Percentiles rank a stretch among this genome's conserved stretches.
Conservation (phyloP, 2,329 filamentous ascomycete species). For the Xylariaceae sp. region DNA sequence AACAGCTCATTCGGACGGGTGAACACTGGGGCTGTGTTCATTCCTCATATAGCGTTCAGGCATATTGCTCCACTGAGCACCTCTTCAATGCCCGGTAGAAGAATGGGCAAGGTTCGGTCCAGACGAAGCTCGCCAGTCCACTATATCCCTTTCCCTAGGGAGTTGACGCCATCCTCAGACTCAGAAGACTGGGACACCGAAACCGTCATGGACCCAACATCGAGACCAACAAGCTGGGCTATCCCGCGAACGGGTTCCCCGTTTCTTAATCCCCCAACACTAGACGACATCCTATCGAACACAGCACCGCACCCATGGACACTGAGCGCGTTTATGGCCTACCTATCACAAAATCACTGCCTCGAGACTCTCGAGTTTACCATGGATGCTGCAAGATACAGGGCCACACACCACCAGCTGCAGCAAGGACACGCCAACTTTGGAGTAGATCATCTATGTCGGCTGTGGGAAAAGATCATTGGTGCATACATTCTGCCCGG, state of each 20-base stretch:
- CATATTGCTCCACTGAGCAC: slow-evolving; percentile 19
- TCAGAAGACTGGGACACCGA: slow-evolving; percentile 41
- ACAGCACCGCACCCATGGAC: slow-evolving; percentile 84
- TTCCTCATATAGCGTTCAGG: slow-evolving; percentile 22
- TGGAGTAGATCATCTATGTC: slow-evolving; percentile 61
- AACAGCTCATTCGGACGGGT: slow-evolving; percentile 1
- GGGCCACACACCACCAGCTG: slow-evolving; percentile 48
- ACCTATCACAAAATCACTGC: slow-evolving; percentile 94
- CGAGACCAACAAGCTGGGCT: slow-evolving; percentile 45
- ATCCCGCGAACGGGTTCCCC: slow-evolving; percentile 38
- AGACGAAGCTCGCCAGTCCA: slow-evolving; percentile 41
- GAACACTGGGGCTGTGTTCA: slow-evolving; percentile 17
- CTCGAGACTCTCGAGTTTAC: slow-evolving; percentile 95
- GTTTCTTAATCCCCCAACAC: slow-evolving; percentile 53
- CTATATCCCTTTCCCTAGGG: slow-evolving; percentile 37
- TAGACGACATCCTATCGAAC: slow-evolving; percentile 85
- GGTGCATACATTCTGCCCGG: slow-evolving; percentile 86
- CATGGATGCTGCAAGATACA: slow-evolving; percentile 84
- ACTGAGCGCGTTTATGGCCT: slow-evolving; percentile 88
- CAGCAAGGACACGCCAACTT: slow-evolving; percentile 39
- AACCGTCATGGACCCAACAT: slow-evolving; percentile 44
- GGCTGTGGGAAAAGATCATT: slow-evolving; percentile 81
- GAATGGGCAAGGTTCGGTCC: slow-evolving; percentile 45
- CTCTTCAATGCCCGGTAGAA: slow-evolving; percentile 20
- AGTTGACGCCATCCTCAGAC: slow-evolving; percentile 41